phyloP scores from a whole-genome alignment of 192 early-diverging fungal species.

The Backusella mclennaniae region DNA sequence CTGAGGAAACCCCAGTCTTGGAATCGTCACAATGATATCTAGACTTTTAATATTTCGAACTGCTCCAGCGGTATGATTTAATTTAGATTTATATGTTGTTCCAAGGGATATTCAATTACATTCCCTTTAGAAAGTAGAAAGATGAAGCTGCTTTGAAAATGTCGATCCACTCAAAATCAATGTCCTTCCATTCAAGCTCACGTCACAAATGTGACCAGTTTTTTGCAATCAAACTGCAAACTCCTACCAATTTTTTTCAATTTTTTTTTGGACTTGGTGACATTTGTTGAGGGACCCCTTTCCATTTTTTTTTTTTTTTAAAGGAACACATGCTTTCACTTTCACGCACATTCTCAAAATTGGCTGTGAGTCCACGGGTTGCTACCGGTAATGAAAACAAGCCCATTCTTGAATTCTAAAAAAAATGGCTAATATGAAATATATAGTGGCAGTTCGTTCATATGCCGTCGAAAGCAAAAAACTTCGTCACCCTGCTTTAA shows the following conservation, averaged over 20 bases:
- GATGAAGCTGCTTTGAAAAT: no score
- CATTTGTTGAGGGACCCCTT: constrained; percentile 3
- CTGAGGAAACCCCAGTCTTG: no score
- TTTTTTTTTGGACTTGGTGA: neutral
- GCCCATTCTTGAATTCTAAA: neutral
- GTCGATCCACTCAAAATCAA: no score
- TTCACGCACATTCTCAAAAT: constrained; percentile 5
- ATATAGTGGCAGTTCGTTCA: constrained; percentile 14
- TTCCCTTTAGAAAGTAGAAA: no score
- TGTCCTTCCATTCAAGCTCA: neutral
- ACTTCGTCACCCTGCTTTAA: constrained; percentile 11
- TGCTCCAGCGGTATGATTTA: no score
- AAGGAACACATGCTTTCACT: neutral
- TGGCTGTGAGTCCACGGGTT: constrained; percentile 1
- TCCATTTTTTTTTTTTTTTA: neutral
- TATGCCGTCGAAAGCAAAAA: constrained; percentile 18
- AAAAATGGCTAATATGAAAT: neutral
- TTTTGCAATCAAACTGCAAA: neutral
- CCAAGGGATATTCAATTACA: no score
- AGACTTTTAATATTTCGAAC: no score
- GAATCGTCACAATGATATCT: no score
- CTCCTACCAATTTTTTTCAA: neutral
- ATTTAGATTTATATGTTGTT: no score
- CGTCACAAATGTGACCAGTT: neutral
- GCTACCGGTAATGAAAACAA: neutral